Evolutionary conservation across 208 protist species (phyloP), one percentile per base, ranked within the genome.

Genomic region (Leishmania tarentolae): DNA sequence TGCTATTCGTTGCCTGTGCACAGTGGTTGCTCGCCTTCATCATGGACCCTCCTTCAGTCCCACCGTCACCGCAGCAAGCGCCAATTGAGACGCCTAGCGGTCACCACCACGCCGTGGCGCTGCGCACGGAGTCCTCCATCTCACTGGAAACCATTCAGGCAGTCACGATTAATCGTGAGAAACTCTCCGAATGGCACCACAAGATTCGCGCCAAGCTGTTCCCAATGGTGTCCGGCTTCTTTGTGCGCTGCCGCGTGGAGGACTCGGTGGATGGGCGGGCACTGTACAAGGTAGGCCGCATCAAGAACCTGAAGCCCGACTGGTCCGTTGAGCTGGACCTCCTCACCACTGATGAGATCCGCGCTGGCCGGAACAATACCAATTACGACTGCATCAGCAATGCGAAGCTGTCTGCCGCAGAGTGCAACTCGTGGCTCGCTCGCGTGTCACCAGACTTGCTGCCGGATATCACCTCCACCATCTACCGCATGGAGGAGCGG

Each of bases 341-440:
- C 17, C 79, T 97, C 47, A 97, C 94, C 17, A 87, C 86, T 3
- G 93, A 97, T 56, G 92, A 97, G 71, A 94, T 94, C 37, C 85
- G 90, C n/a, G 87, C 87, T 0, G 91, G 88, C 11, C 88, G 91
- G 56, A 96, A 93, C 88, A 94, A 95, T 83, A 97, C 94, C 59
- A 97, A 97, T 83, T 97, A 97, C 86, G 95, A 98, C 84, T 98
- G 95, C 86, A 93, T 98, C 82, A 97, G 93, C 82, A 98, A 98
- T 71, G 92, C 94, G 6, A 95, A 94, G 81, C 83, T 97, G 50
- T 91, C 92, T 5, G 42, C 90, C 42, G 35, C 80, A 17, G 93
- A 98, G 86, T 97, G 96, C 82, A 94, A 88, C 68, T 82, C 86
- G 70, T 97, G 91, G 88, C 85, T 96, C 17, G 87, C 90, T 5